Conservation (phyloP, 345 rosid genomes). For the Citrus reticulata region DNA sequence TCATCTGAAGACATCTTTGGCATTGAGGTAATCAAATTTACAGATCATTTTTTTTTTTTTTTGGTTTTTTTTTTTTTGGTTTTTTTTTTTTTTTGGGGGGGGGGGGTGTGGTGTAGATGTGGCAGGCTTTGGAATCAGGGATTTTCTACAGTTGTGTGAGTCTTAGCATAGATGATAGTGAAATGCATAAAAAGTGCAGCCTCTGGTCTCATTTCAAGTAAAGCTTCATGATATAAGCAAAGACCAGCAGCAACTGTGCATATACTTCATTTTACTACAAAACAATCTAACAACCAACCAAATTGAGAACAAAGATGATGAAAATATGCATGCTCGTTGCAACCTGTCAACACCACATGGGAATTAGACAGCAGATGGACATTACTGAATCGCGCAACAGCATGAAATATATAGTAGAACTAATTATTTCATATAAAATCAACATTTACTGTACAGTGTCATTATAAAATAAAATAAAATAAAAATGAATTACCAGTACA, state of each 20-base stretch:
- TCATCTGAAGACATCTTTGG: neutral
- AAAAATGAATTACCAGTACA: conserved; percentile 70
- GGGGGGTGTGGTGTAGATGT: too few species aligned
- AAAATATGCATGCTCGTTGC: neutral
- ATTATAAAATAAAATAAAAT: neutral
- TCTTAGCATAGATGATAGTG: neutral
- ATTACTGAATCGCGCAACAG: neutral
- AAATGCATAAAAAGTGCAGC: neutral
- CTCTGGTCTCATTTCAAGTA: neutral
- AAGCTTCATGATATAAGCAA: neutral
- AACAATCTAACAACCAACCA: neutral
- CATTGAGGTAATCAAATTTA: neutral
- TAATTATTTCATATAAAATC: neutral
- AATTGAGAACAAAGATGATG: neutral
- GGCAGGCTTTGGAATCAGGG: neutral
- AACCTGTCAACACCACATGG: neutral
- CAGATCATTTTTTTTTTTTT: neutral
- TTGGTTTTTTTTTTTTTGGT: neutral
- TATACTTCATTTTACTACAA: neutral
- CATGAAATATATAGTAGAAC: neutral
- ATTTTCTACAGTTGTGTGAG: neutral
- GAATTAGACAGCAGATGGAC: neutral
- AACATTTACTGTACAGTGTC: conserved; percentile 76
- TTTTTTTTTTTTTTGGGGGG: too few species aligned
- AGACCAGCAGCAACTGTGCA: neutral